Conservation (phyloP, 345 rosid genomes). For the Eucalyptus dawsonii region DNA sequence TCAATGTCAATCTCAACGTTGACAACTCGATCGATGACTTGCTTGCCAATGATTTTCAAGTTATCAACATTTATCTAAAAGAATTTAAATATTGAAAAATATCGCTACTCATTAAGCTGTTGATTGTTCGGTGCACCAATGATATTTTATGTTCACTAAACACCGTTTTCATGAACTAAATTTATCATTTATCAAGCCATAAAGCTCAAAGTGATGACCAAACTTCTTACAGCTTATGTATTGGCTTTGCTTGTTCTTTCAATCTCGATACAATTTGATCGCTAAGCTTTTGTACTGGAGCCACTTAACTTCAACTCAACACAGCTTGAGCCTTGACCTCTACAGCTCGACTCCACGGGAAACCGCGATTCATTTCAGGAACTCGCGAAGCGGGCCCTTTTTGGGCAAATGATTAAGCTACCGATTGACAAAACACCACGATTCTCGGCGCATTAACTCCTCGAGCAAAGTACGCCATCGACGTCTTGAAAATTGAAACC, state of each 20-base stretch:
- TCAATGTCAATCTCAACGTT: background rate
- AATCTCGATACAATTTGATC: background rate
- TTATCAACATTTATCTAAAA: background rate
- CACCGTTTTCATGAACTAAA: accelerated
- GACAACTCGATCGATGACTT: background rate
- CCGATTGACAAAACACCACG: background rate
- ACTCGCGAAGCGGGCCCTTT: background rate
- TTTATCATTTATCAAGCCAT: background rate
- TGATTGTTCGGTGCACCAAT: accelerated
- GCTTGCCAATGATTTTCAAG: background rate
- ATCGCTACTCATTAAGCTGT: background rate
- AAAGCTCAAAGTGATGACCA: background rate
- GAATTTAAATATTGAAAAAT: background rate
- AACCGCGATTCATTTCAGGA: background rate
- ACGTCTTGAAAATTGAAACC: background rate
- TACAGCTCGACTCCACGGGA: background rate
- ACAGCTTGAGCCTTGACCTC: background rate
- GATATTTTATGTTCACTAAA: background rate
- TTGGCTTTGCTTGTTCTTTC: background rate
- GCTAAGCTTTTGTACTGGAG: background rate
- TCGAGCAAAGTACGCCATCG: background rate
- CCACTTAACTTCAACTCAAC: background rate
- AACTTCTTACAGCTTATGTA: background rate
- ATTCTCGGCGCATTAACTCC: background rate
- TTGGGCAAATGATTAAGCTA: background rate